phyloP scores from a whole-genome alignment of 75 land plant genomes.

The Cryptomeria japonica region DNA sequence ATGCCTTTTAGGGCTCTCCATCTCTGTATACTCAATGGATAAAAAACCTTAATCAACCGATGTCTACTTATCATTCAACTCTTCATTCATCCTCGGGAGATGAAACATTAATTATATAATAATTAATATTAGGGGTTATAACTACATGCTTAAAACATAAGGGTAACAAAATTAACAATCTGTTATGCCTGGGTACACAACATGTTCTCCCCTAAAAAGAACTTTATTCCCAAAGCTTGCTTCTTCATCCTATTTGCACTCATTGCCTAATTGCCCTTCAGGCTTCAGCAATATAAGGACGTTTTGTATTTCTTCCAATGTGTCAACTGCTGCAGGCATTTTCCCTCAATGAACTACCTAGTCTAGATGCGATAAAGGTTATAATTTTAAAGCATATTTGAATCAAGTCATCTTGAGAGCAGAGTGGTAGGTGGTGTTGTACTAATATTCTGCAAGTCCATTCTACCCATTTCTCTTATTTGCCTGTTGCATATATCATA shows the following conservation, averaged over 20 bases:
- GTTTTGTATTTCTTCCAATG: background rate
- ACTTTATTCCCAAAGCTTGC: background rate
- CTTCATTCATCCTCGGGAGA: background rate
- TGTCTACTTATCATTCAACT: background rate
- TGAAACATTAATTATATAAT: background rate
- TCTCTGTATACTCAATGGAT: background rate
- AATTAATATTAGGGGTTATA: background rate
- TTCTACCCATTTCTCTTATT: background rate
- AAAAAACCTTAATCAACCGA: background rate
- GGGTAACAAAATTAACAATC: background rate
- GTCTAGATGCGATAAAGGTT: background rate
- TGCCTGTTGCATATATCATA: background rate
- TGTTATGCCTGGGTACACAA: background rate
- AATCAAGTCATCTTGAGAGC: background rate
- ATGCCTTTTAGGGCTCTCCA: no score
- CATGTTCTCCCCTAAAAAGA: background rate
- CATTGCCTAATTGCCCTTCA: background rate
- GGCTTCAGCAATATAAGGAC: background rate
- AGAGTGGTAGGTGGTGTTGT: background rate
- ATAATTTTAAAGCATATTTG: background rate
- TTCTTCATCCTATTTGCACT: background rate
- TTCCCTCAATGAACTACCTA: background rate
- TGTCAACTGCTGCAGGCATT: background rate
- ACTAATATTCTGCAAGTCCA: background rate
- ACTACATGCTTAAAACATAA: background rate